Evolutionary conservation across 2,329 filamentous ascomycete genomes (phyloP), one percentile per base, ranked within the genome.

Genomic region (Nemania sp.): DNA sequence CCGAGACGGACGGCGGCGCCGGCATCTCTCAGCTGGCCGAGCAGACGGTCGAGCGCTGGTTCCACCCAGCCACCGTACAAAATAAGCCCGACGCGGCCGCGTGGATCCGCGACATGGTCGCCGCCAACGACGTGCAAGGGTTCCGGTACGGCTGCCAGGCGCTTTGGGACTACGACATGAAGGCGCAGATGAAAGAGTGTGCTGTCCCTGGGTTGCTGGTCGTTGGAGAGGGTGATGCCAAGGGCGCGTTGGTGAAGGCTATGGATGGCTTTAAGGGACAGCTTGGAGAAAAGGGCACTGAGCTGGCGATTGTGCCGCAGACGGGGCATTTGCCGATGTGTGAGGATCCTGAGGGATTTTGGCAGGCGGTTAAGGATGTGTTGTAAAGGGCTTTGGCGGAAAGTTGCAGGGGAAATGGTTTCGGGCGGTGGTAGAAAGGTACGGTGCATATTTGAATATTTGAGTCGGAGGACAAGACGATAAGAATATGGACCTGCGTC

Each of bases 271-370:
- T 92, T 79, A 83, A 79, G 49, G 77, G 72, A 0, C 68, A 74
- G 15, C 69, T 90, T 36, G 86, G 86, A 0, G 69, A 74, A 8
- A 68, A 70, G 0, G 82, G 80, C 0, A 80, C 79, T 0, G 78
- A 82, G 54, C 78, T 91, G 60, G 83, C 80, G 67, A 71, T 88
- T 52, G 81, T 95, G 8, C 81, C 88, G 0, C 75, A 79, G 7
- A 84, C 90, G 0, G 91, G 91, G 0, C 91, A 96, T 74, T 72
- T 96, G 65, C 91, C 91, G 0, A 95, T 95, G 89, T 85, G 85
- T 42, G 91, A 95, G 72, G 81, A 83, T 61, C 86, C 89, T 0
- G 72, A 77, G 52, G 83, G 79, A 3, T 91, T 92, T 68, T 86
- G 86, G 67, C 74, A 80, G 23, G 82, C 82, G 40, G 75, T 93